These are phyloP conservation scores for Albifimbria verrucaria DNA, from an alignment of 2,329 filamentous ascomycete species.

Conservation along the genomic window DNA sequence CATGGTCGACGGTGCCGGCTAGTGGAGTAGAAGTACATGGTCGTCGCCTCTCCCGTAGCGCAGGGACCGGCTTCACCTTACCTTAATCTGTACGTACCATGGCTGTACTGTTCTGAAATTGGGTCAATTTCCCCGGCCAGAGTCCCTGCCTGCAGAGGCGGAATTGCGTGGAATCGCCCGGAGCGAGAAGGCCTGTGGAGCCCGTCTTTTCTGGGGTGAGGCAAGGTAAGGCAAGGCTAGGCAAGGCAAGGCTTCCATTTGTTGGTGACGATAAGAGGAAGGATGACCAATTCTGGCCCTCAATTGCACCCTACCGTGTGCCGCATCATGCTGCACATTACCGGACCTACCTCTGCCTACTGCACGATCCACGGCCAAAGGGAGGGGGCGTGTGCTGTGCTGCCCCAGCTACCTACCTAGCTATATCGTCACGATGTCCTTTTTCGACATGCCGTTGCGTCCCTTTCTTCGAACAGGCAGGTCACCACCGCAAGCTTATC, in stretches of 20 bases:
- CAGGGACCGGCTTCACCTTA: background rate
- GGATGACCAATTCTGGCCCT: too few species aligned
- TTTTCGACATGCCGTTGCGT: too few species aligned
- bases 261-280: conserved; percentile 13
- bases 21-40: conserved; percentile 1
- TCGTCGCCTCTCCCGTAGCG: background rate
- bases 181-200: background rate
- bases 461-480: too few species aligned
- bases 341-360: too few species aligned
- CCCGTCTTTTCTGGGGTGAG: conserved; percentile 3
- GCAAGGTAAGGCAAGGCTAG: background rate
- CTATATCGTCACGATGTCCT: too few species aligned
- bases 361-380: too few species aligned
- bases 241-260: background rate
- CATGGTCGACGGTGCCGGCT: background rate
- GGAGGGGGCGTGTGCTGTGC: too few species aligned
- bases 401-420: too few species aligned
- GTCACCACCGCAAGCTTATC: too few species aligned
- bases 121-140: conserved; percentile 15
- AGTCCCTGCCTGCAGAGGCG: background rate
- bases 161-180: conserved; percentile 2
- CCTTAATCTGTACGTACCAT: too few species aligned
- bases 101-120: background rate
- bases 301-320: too few species aligned
- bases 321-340: too few species aligned